Base-by-base conservation (phyloP, 306 rosid genomes). In the Medicago arabica region DNA sequence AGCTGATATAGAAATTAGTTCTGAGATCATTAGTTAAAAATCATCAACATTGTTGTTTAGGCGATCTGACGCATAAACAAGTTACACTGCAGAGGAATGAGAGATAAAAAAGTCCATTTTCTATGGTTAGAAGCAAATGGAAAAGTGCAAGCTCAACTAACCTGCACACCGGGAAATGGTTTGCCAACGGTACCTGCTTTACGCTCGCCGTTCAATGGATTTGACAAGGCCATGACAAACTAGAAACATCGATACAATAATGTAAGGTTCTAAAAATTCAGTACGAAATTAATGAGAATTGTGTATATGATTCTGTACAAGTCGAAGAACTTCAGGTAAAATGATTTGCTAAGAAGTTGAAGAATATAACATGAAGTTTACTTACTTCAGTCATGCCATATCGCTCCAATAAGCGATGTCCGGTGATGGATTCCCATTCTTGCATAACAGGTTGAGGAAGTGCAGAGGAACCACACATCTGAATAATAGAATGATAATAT, bases 381-480 rank as follows among this genome's bases (percentile, higher is more conserved):
- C 88, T 81, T 69, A 92, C 99, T 85, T 95, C 99, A 15, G 97
- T 95, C 99, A 92, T 95, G 82, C 97, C 99, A 71, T 90, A 92
- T 75, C 99, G 84, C 87, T 95, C 99, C 87, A 95, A 89, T 74
- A 95, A 88, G 78, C 92, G 80, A 80, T 95, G 99, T 50, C 93
- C 97, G 8, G 97, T 90, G 77, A 95, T 89, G 78, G 75, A 80
- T 76, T 92, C 91, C 99, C 99, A 95, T 78, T 88, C 89, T 79
- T 89, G 90, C 97, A 90, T 88, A 80, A 92, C 85, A 58, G 99
- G 99, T 78, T 84, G 81, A 74, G 97, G 99, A 73, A 95, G 97
- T 8, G 97, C 97, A 62, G 99, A 92, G 75, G 99, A 95, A 51
- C 99, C 99, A 85, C 99, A 86, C 99, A 95, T 95, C 99, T 95